Base-by-base conservation (phyloP, 139 green algal genomes). In the Micractinium sp. region DNA sequence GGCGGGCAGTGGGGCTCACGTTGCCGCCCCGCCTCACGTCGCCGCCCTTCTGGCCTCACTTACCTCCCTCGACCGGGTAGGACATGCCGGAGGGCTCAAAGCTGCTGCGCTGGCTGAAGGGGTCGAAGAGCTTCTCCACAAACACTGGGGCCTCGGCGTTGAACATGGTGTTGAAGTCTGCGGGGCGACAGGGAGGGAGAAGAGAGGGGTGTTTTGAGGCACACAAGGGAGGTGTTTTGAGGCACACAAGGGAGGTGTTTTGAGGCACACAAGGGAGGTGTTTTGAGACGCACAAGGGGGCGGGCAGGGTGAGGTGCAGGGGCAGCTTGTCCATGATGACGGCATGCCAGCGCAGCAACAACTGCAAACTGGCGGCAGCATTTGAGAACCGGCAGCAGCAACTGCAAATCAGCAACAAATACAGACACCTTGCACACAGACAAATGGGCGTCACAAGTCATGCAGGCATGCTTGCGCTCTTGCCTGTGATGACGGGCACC, bases 161-260 rank as follows among this genome's bases (percentile, higher is more conserved):
- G 76, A 93, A 95, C 22, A 71, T 71, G n/a, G 90, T 89, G 82
- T 94, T 90, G 47, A 95, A 95, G 81, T 90, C 90, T 47, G 92
- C 90, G 67, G 12, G 31, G n/a, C 31, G 16, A 38, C 15, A 36
- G 2, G 14, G 20, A 27, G 22, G 20, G 63, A 29, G 20, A 27
- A 23, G 63, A 5, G 20, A 16, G 22, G 63, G 63, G 63, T 29
- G 60, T 14, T 67, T 16, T 19, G 16, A 36, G 25, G 71, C 31
- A 78, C 31, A 27, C 4, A 38, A 18, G 31, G 71, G 25, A 14
- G 2, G 2, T 14, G 71, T 2, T 18, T 39, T 18, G 31, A 78
- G 71, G 25, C 25, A 78, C 3, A 22, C 2, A 27, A 27, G 71
- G n/a, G 25, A 23, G 69, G 27, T 22, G 27, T 78, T 22, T 1